A percentile compares a stretch with the other conserved stretches of the same genome.
Conservation (phyloP, 1,139 yeast species). For the Nakaseomyces sp. region DNA sequence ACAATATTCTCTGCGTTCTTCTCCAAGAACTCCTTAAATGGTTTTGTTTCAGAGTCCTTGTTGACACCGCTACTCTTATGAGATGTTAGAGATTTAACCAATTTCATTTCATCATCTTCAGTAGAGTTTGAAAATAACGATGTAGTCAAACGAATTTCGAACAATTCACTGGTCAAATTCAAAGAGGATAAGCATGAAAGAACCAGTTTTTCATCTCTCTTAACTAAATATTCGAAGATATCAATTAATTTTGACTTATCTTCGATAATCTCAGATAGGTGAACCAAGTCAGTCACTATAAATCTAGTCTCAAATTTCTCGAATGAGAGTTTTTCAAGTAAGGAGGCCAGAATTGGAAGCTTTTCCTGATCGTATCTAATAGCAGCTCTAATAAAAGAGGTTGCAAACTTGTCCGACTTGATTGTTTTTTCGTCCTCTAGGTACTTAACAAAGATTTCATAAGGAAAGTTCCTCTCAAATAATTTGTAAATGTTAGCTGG, state of each 20-base stretch:
- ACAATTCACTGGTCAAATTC: slow-evolving; percentile 40
- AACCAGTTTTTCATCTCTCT: slow-evolving; percentile 37
- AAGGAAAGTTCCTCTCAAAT: slow-evolving; percentile 21
- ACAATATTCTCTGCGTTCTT: slow-evolving; percentile 25
- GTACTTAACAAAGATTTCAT: slow-evolving; percentile 22
- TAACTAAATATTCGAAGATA: slow-evolving; percentile 40
- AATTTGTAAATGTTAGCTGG: slow-evolving; percentile 33
- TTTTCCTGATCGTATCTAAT: slow-evolving; percentile 34
- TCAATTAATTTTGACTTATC: slow-evolving; percentile 36
- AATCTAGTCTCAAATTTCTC: slow-evolving; percentile 35
- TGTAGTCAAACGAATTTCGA: slow-evolving; percentile 63
- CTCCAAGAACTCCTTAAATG: slow-evolving; percentile 29
- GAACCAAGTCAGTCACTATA: slow-evolving; percentile 33
- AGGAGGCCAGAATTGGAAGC: slow-evolving; percentile 26
- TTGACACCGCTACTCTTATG: slow-evolving; percentile 25
- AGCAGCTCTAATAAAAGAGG: slow-evolving; percentile 33
- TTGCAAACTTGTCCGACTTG: slow-evolving; percentile 30
- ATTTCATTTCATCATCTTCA: slow-evolving; percentile 25
- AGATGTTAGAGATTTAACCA: slow-evolving; percentile 4
- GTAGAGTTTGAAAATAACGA: slow-evolving; percentile 36
- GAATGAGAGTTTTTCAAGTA: slow-evolving; percentile 27
- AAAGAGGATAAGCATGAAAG: slow-evolving; percentile 35
- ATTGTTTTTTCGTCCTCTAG: slow-evolving; percentile 21
- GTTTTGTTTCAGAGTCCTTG: slow-evolving; percentile 21
- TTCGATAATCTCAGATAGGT: slow-evolving; percentile 32